phyloP scores from a whole-genome alignment of 345 rosid species.

The Eucalyptus paniculata region DNA sequence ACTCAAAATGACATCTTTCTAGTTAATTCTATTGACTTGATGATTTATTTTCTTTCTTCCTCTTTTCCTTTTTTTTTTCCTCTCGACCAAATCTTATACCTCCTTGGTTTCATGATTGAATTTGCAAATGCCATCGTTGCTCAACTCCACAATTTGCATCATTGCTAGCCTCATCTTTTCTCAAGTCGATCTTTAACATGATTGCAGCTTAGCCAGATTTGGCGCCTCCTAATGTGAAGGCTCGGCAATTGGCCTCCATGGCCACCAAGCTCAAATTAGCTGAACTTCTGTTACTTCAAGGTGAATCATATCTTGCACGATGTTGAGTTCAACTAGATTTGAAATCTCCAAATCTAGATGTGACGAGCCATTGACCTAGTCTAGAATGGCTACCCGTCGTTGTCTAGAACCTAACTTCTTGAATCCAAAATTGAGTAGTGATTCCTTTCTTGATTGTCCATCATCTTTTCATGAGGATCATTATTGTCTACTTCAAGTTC shows the following conservation, averaged over 20 bases:
- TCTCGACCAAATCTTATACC: background rate
- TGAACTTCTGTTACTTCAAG: background rate
- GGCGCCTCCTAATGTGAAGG: background rate
- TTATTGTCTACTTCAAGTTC: background rate
- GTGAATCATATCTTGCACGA: background rate
- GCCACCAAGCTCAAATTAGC: background rate
- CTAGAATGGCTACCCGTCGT: background rate
- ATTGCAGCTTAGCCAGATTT: fast-evolving
- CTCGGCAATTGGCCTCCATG: background rate
- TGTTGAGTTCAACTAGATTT: background rate
- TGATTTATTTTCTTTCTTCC: background rate
- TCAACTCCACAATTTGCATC: background rate
- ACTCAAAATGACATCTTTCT: fast-evolving
- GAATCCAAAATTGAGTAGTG: background rate
- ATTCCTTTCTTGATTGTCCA: background rate
- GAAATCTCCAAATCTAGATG: background rate
- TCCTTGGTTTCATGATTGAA: background rate
- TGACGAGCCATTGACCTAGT: background rate
- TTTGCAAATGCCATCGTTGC: background rate
- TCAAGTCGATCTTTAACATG: background rate
- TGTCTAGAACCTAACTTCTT: background rate
- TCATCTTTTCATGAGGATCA: background rate
- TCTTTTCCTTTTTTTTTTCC: background rate
- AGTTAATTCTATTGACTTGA: background rate
- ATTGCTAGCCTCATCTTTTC: background rate